Evolutionary conservation across 108 stramenopile genomes (phyloP).

Genomic region (Skeletonema grethae): DNA sequence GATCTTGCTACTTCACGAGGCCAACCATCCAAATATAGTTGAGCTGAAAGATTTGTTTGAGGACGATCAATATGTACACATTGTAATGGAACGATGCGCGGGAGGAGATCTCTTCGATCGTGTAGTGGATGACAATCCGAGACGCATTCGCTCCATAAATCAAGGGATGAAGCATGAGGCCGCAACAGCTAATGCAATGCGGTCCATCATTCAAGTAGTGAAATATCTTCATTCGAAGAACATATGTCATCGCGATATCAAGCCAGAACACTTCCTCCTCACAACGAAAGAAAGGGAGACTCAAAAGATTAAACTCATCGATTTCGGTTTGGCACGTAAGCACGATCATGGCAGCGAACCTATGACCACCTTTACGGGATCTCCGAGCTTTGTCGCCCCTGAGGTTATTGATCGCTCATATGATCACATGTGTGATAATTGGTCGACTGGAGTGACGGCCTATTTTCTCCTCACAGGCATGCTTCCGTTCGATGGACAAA

Average conservation of each 20-base stretch:
- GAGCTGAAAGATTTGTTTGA: constrained; percentile 65
- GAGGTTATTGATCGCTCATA: constrained; percentile 44
- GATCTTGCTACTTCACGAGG: constrained; percentile 43
- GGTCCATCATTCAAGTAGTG: constrained; percentile 33
- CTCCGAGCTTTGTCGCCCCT: constrained; percentile 42
- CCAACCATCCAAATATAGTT: constrained; percentile 70
- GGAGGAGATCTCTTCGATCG: constrained; percentile 46
- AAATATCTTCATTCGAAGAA: constrained; percentile 34
- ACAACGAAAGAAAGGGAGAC: constrained; percentile 30
- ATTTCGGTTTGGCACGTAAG: constrained; percentile 41
- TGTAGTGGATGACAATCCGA: constrained; percentile 34
- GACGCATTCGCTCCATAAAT: constrained; percentile 11
- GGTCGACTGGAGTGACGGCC: constrained; percentile 40
- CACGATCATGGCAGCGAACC: constrained; percentile 33
- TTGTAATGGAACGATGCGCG: constrained; percentile 68
- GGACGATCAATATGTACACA: constrained; percentile 57
- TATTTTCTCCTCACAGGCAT: constrained; percentile 46
- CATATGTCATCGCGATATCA: constrained; percentile 38
- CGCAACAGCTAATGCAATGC: constrained; percentile 26
- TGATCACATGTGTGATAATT: constrained; percentile 44
- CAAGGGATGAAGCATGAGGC: constrained; percentile 37
- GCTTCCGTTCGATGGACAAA: constrained; percentile 39
- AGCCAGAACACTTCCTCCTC: constrained; percentile 42
- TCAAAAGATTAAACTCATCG: constrained; percentile 41
- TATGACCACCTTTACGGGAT: constrained; percentile 46